A percentile compares a stretch with the other conserved stretches of the same genome.
phyloP scores from a whole-genome alignment of 2,329 filamentous ascomycete species.

The Fusarium denticulatum region DNA sequence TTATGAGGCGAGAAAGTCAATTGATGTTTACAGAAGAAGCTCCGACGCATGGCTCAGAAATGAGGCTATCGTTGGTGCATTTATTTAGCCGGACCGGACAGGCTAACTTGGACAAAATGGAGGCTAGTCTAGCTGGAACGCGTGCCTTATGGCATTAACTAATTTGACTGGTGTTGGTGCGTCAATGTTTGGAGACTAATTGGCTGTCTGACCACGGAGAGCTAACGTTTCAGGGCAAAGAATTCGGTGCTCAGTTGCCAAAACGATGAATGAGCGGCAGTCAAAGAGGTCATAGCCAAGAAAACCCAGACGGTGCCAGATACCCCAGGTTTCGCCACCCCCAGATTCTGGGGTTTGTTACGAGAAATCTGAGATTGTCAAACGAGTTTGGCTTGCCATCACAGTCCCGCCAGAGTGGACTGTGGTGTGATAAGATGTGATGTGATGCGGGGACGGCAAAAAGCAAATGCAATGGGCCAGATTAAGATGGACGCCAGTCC shows the following conservation, averaged over 20 bases:
- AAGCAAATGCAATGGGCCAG: neutral
- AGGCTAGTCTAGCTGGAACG: neutral
- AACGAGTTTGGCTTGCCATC: neutral
- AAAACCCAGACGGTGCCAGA: neutral
- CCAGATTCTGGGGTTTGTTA: neutral
- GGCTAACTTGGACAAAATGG: neutral
- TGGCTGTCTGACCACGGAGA: neutral
- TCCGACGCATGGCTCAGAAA: neutral
- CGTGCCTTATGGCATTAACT: neutral
- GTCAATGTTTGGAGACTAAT: neutral
- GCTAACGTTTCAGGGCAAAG: slow-evolving; percentile 6
- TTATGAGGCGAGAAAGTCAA: neutral
- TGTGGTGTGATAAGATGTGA: neutral
- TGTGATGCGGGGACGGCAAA: neutral
- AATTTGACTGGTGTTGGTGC: neutral
- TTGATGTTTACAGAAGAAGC: neutral
- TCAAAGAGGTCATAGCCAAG: slow-evolving; percentile 4
- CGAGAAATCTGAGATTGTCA: neutral
- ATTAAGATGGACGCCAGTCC: neutral
- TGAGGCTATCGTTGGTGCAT: neutral
- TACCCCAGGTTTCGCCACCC: slow-evolving; percentile 19
- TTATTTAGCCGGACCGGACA: slow-evolving; percentile 13
- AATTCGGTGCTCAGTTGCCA: neutral
- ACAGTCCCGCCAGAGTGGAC: neutral
- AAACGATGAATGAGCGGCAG: neutral